Base-by-base conservation (phyloP, 768 basidiomycete species). In the Tubosaeta brunneosetosa region DNA sequence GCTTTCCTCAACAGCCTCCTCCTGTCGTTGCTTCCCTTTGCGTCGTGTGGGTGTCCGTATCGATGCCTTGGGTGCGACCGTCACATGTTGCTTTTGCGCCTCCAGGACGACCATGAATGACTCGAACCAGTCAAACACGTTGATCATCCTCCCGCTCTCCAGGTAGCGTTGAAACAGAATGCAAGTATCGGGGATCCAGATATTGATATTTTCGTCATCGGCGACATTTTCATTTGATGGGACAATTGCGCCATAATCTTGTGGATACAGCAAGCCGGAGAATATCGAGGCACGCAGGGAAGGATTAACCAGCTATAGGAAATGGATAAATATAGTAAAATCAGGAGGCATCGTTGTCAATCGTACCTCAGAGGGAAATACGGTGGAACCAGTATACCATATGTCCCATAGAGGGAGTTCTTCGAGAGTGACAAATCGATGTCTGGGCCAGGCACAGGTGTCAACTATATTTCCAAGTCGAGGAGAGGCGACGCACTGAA, bases 101-200 rank as follows among this genome's bases (percentile, higher is more conserved):
- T 89, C 88, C 49, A 92, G 67, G 31, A 80, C 85, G 19, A 74
- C 66, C 31, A 79, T 76, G 66, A 93, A 94, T 22, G 85, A 79
- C 58, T 88, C 84, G 61, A 83, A 91, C 91, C 90, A 92, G 66
- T 94, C 91, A 64, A 88, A 91, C 2, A 91, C 78, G 62, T 93
- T 93, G 68, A 93, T 82, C 80, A 87, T 79, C 70, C 78, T 84
- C 42, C 88, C 88, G 44, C 86, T 86, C 60, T 91, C 85, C 40
- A 85, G 74, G 68, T 91, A 93, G 19, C 88, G 77, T 44, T 72
- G 73, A 72, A 92, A 89, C 13, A 92, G 72, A 52, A 92, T 86
- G 59, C 81, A 84, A 2, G 81, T 84, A 59, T 93, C 91, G 0
- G 88, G 85, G 38, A 87, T 75, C 73, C 75, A 79, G 6, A 84